Conservation (phyloP, 1,284 basidiomycete genomes). For the Trametes polyzona region DNA sequence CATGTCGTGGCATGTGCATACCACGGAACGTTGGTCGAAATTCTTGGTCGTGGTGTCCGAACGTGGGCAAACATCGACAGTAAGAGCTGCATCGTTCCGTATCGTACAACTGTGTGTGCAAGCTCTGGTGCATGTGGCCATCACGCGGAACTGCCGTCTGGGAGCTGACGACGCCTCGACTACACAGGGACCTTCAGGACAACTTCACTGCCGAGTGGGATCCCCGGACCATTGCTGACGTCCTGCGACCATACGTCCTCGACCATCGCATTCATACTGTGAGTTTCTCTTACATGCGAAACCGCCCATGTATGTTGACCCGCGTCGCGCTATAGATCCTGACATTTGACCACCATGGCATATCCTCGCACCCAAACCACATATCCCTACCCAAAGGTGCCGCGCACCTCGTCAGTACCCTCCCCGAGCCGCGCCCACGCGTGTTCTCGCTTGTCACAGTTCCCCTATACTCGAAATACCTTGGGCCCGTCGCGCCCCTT, state of each 20-base stretch:
- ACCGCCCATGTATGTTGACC: constrained; percentile 1
- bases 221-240: constrained; percentile 56
- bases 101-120: too few species aligned
- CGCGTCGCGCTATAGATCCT: constrained; percentile 63
- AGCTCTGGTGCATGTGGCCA: too few species aligned
- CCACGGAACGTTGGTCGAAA: too few species aligned
- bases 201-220: constrained; percentile 77
- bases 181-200: constrained; percentile 74
- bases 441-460: constrained; percentile 67
- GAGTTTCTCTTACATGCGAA: constrained; percentile 31
- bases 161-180: background rate
- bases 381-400: constrained; percentile 69
- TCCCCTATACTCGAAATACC: constrained; percentile 64
- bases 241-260: constrained; percentile 64
- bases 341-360: constrained; percentile 85
- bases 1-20: too few species aligned
- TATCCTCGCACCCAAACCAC: constrained; percentile 93
- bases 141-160: background rate
- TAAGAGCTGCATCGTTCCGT: too few species aligned
- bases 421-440: constrained; percentile 37
- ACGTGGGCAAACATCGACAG: too few species aligned
- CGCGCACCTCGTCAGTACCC: constrained; percentile 41
- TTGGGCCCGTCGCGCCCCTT: constrained; percentile 51
- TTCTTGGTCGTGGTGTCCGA: too few species aligned
- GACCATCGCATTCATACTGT: constrained; percentile 69